These are phyloP conservation scores for Fraxinus velutina DNA, from an alignment of 305 asterid species.

Conservation along the genomic window DNA sequence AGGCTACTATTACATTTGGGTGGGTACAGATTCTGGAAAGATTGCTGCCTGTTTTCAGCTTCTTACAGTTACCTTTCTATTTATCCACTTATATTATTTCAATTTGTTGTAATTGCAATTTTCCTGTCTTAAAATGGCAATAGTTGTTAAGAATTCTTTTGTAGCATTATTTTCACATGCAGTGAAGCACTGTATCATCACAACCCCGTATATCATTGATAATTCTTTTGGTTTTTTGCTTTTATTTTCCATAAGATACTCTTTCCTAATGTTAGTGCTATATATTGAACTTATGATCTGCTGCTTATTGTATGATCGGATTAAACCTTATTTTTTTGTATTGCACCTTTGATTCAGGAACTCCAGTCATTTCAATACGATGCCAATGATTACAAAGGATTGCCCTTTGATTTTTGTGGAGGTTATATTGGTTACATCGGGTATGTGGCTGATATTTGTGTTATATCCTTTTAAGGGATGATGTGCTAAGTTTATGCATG, in stretches of 20 bases:
- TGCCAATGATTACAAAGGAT: constrained; percentile 70
- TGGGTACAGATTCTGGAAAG: neutral
- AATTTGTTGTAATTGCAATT: neutral
- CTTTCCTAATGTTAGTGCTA: neutral
- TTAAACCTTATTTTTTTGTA: neutral
- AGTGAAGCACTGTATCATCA: neutral
- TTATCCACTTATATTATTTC: neutral
- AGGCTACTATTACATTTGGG: neutral
- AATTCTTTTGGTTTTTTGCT: neutral
- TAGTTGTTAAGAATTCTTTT: neutral
- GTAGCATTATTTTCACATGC: neutral
- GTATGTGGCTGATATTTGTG: constrained; percentile 36
- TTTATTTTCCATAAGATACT: neutral
- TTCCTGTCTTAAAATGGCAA: neutral
- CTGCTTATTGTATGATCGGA: neutral
- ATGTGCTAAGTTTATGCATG: neutral
- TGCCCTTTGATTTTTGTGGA: constrained; percentile 89
- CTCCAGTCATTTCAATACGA: constrained; percentile 71
- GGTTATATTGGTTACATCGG: constrained; percentile 96
- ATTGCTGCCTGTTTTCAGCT: neutral
- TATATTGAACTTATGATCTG: neutral
- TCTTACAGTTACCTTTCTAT: neutral
- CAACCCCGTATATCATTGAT: neutral
- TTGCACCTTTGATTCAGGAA: constrained; percentile 50
- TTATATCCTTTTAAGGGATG: neutral